A percentile compares a stretch with the other conserved stretches of the same genome.
phyloP scores from a whole-genome alignment of 2,329 filamentous ascomycete genomes.

The Pestalotiopsis sp. region DNA sequence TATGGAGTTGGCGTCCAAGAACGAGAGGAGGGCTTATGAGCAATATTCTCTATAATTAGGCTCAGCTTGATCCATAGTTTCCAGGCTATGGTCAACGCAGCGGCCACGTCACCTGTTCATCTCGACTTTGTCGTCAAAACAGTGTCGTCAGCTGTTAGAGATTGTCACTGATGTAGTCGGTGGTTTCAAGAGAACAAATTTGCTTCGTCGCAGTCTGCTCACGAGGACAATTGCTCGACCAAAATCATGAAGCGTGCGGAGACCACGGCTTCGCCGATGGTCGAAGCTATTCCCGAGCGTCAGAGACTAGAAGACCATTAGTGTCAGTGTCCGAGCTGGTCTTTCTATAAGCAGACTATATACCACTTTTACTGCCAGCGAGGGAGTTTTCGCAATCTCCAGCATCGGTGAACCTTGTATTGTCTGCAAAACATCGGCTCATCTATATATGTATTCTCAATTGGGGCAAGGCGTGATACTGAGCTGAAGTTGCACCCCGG shows the following conservation, averaged over 20 bases:
- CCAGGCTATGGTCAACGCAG: background rate
- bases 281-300: background rate
- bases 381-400: conserved; percentile 10
- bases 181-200: background rate
- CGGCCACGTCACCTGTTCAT: background rate
- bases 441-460: background rate
- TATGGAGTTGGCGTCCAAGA: background rate
- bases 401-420: conserved; percentile 18
- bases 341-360: background rate
- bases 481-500: conserved; percentile 49
- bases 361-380: too few relatives aligned
- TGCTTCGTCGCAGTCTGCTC: background rate
- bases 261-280: background rate
- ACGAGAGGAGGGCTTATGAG: background rate
- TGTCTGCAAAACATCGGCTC: conserved; percentile 15
- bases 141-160: background rate
- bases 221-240: background rate
- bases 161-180: background rate
- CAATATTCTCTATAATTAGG: background rate
- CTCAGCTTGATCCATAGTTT: background rate
- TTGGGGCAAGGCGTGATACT: conserved; percentile 43
- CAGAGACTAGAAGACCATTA: background rate
- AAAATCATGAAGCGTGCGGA: background rate
- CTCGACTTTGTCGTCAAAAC: background rate
- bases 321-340: background rate